Evolutionary conservation across 345 rosid species (phyloP), one percentile per base, ranked within the genome.

Genomic region (Eucalyptus marginata): DNA sequence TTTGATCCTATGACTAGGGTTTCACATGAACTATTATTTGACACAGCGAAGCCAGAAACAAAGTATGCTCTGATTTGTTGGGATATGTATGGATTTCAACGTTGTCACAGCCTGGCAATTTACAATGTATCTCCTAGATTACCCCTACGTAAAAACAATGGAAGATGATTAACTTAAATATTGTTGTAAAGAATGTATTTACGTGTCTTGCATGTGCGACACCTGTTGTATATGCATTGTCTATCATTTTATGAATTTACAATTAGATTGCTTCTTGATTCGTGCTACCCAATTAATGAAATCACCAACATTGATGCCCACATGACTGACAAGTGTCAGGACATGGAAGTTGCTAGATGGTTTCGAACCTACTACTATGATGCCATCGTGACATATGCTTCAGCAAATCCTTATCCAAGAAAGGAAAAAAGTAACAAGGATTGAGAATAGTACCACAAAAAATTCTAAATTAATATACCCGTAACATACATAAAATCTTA

Each of bases 401-500:
- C 24, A 40, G 43, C 15, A 43, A 40, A 76, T 40, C 25, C 27
- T 40, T 22, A 76, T 20, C 83, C 25, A 36, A 5, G 46, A 68
- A 8, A 68, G 40, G 33, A 3, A 76, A 22, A 76, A 11, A 10
- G 81, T 71, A 71, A 36, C 24, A 36, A 10, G 6, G 14, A 22
- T 76, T 1, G 1, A 25, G 24, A 20, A 76, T 36, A 36, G 2
- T 18, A 10, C 4, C 27, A 20, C 29, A 2, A 36, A 10, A 76
- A 4, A 10, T 40, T 22, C 13, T 12, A 22, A 40, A 20, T 20
- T 36, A 3, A 7, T 68, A 66, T 15, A 5, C 2, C 1, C 0
- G 4, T 33, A 18, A 2, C 12, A 11, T 12, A 36, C 14, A 3
- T 18, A 71, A 36, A 10, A 36, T 36, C 13, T 10, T 36, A 71